A percentile compares a stretch with the other conserved stretches of the same genome.
Conservation (phyloP, 345 rosid genomes). For the Acer campestre region DNA sequence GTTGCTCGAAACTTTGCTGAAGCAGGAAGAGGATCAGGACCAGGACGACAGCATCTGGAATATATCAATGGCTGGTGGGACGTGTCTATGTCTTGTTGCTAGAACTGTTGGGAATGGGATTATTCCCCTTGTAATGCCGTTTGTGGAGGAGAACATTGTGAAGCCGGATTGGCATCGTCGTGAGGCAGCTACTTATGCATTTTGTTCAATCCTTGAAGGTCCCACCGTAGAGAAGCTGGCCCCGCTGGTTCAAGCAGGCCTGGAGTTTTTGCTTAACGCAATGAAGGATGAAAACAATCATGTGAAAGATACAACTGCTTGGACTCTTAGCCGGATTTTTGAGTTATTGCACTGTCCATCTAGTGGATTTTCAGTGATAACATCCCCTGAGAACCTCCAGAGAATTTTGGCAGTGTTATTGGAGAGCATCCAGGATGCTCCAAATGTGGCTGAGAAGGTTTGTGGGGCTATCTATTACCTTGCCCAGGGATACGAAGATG, state of each 20-base stretch:
- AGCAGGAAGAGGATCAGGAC: constrained; percentile 96
- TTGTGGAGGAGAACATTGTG: constrained; percentile 73
- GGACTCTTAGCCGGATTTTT: constrained; percentile 91
- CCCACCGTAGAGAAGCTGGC: constrained; percentile 74
- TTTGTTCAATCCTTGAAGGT: constrained; percentile 95
- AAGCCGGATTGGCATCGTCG: constrained; percentile 81
- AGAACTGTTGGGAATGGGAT: constrained; percentile 90
- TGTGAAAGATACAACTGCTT: constrained; percentile 93
- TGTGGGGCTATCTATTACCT: constrained; percentile 95
- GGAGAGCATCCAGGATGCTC: constrained; percentile 77
- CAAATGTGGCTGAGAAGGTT: constrained; percentile 86
- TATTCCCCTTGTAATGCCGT: constrained; percentile 93
- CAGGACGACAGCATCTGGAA: constrained; percentile 90
- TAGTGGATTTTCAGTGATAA: constrained; percentile 61
- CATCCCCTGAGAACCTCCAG: constrained; percentile 64
- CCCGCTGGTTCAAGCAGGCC: constrained; percentile 77
- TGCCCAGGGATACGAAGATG: constrained; percentile 90
- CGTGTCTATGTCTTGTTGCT: constrained; percentile 93
- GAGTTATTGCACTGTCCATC: constrained; percentile 86
- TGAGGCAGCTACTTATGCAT: constrained; percentile 94
- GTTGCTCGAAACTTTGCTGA: constrained; percentile 80
- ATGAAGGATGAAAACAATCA: constrained; percentile 87
- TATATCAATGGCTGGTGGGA: constrained; percentile 97
- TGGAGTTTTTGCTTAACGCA: constrained; percentile 77
- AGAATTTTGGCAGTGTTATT: constrained; percentile 59